Percentiles rank a stretch among this genome's conserved stretches.
phyloP scores from a whole-genome alignment of 495 filamentous ascomycete species.

The Hypoxylon intermedium region DNA sequence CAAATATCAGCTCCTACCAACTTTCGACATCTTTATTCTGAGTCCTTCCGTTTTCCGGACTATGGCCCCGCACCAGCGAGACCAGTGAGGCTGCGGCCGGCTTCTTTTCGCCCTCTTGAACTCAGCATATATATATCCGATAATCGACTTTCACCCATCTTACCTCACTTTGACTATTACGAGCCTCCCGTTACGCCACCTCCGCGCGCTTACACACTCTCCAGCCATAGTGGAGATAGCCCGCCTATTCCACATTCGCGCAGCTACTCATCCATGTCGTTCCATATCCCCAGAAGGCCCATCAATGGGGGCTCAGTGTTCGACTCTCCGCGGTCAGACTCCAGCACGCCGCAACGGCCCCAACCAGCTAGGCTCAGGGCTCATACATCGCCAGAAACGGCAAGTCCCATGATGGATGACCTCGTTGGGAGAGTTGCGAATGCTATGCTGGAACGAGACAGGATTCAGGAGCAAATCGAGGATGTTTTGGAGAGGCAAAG shows the following conservation, averaged over 20 bases:
- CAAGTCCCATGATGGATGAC: slow-evolving; percentile 47
- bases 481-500: slow-evolving; percentile 60
- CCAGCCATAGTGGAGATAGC: slow-evolving; percentile 48
- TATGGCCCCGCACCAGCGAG: slow-evolving; percentile 22
- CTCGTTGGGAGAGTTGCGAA: slow-evolving; percentile 60
- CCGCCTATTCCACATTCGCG: slow-evolving; percentile 48
- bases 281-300: slow-evolving; percentile 58
- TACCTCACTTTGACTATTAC: slow-evolving; percentile 57
- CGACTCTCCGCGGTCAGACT: slow-evolving; percentile 39
- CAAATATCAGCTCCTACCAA: slow-evolving; percentile 57
- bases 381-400: slow-evolving; percentile 34
- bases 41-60: slow-evolving; percentile 54
- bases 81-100: slow-evolving; percentile 39
- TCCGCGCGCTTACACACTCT: slow-evolving; percentile 47
- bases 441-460: slow-evolving; percentile 59
- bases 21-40: slow-evolving; percentile 58
- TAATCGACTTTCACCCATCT: slow-evolving; percentile 68
- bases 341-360: slow-evolving; percentile 32
- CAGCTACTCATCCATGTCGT: slow-evolving; percentile 58
- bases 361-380: slow-evolving; percentile 44
- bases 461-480: slow-evolving; percentile 60
- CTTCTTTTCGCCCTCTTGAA: slow-evolving; percentile 72
- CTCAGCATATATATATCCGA: slow-evolving; percentile 74
- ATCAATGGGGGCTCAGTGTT: slow-evolving; percentile 43
- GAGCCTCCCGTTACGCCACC: slow-evolving; percentile 48